Evolutionary conservation across 306 rosid genomes (phyloP).

Genomic region (Sicyos edulis): DNA sequence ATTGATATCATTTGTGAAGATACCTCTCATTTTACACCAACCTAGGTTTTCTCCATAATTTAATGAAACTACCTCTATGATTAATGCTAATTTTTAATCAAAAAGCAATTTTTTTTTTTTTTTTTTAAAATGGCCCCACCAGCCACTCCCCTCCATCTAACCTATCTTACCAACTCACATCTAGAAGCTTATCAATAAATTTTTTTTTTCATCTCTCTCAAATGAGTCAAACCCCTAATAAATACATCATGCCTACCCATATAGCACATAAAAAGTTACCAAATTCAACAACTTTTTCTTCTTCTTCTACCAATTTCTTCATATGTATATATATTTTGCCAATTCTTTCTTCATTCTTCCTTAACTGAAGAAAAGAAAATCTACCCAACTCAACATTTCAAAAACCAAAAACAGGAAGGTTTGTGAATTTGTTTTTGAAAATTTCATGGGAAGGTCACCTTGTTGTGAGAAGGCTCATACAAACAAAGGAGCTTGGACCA

Average conservation of each 20-base stretch:
- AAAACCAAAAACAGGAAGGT: no score
- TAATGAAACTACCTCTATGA: constrained; percentile 1
- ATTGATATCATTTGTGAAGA: no score
- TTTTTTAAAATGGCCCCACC: constrained; percentile 41
- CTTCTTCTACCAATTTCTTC: neutral
- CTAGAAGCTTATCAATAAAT: constrained; percentile 15
- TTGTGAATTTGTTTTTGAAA: no score
- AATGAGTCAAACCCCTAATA: constrained; percentile 70
- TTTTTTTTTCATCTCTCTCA: neutral
- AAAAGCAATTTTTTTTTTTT: neutral
- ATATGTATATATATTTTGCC: no score
- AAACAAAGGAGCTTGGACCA: constrained; percentile 99
- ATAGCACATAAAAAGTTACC: constrained; percentile 24
- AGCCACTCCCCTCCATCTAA: constrained; percentile 52
- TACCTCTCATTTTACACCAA: no score
- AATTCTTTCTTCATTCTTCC: no score
- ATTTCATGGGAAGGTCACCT: constrained; percentile 84
- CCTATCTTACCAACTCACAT: constrained; percentile 90
- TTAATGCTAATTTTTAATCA: constrained; percentile 37
- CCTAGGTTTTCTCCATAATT: no score
- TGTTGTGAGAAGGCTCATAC: constrained; percentile 99
- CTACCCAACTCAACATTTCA: neutral
- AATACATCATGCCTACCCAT: constrained; percentile 26
- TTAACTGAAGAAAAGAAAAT: no score
- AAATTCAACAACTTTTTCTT: constrained; percentile 14